These are phyloP conservation scores for Picea engelmannii DNA, from an alignment of 83 land plant species.

Conservation along the genomic window DNA sequence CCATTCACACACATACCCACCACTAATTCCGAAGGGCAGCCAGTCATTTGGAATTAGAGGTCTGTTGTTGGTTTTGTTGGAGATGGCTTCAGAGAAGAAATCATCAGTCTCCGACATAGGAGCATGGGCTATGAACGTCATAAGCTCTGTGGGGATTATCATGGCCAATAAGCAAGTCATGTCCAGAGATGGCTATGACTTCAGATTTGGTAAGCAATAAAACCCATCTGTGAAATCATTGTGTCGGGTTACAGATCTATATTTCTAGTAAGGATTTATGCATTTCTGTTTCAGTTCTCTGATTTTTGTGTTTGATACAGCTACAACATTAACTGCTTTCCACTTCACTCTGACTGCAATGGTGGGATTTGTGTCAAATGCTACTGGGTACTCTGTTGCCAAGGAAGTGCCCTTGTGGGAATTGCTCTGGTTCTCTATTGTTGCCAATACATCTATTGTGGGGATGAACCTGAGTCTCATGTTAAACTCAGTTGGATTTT, in stretches of 20 bases:
- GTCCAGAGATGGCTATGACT: conserved; percentile 23
- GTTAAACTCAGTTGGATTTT: conserved; percentile 71
- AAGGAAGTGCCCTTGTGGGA: conserved; percentile 83
- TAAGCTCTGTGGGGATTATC: conserved; percentile 33
- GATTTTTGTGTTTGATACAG: conserved; percentile 61
- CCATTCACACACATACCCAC: too few relatives aligned
- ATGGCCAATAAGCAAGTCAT: conserved; percentile 36
- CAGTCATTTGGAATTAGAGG: too few relatives aligned
- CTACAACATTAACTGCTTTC: conserved; percentile 74
- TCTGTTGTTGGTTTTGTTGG: too few relatives aligned
- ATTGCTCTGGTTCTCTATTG: conserved; percentile 56
- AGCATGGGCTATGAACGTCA: conserved; percentile 36
- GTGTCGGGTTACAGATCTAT: neutral
- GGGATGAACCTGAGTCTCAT: conserved; percentile 77
- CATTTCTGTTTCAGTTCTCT: conserved; percentile 47
- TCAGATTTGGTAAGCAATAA: conserved; percentile 13
- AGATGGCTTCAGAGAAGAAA: conserved; percentile 31
- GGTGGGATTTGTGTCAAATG: conserved; percentile 70
- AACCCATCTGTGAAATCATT: neutral
- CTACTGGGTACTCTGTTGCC: conserved; percentile 60
- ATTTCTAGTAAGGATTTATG: too few relatives aligned
- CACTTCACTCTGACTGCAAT: conserved; percentile 71
- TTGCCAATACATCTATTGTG: conserved; percentile 70
- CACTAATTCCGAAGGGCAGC: too few relatives aligned
- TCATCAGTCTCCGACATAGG: conserved; percentile 24